Evolutionary conservation across 1,139 yeast species (phyloP), one percentile per base, ranked within the genome.

Genomic region (Yamadazyma sp.): DNA sequence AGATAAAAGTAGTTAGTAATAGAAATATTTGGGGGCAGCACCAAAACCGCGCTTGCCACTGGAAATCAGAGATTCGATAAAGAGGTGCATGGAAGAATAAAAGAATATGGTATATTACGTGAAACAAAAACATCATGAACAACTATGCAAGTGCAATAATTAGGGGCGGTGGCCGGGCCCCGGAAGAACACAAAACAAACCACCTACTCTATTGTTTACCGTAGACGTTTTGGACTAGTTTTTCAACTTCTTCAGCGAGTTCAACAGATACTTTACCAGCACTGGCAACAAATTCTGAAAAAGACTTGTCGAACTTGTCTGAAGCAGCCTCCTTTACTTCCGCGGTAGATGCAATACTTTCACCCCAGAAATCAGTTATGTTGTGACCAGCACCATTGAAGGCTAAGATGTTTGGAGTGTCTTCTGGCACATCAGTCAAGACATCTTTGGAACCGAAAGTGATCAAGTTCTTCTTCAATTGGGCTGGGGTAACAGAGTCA

Each of bases 341-440:
- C 5, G 18, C 15, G 14, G 17, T 31, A 28, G 29, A 30, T 9
- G 17, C 33, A 26, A 22, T 18, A 16, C 30, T 28, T 29, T 39
- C 47, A 42, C 63, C 67, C 94, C 94, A 87, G 76, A 87, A 85
- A 39, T 73, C 77, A 43, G 81, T 70, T 58, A 87, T 64, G 65
- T 83, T 83, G 64, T 81, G 81, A 50, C 96, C 96, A 48, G 83
- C 97, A 70, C 98, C 98, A 62, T 92, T 92, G 77, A 70, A 92
- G 40, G 92, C 89, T 66, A 92, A 79, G 45, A 83, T 69, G 70
- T 92, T 92, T 55, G 96, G 96, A 40, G 98, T 86, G 22, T 66
- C 75, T 49, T 94, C 94, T 37, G 53, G 53, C 47, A 91, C 68
- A 52, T 85, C 67, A 17, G 48, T 40, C 37, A 70, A 51, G 10